Base-by-base conservation (phyloP, 2,329 filamentous ascomycete species). In the Fusarium proliferatum region DNA sequence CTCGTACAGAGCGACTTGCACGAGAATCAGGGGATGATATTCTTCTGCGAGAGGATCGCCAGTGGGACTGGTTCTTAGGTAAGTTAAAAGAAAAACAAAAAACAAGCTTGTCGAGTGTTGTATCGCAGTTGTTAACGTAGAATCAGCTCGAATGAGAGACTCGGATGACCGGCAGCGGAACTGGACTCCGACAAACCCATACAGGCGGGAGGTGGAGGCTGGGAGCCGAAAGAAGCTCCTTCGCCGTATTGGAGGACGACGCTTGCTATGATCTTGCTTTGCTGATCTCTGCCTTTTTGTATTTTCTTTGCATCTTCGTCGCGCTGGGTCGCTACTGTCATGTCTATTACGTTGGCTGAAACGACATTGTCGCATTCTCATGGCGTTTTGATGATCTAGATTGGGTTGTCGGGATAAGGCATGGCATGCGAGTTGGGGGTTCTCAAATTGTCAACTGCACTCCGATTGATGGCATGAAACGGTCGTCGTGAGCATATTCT, bases 21-120 rank as follows among this genome's bases (percentile, higher is more conserved):
- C 83, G 87, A 59, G 88, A 91, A 81, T 85, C 84, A 43, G 85
- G 85, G 2, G 87, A 88, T 33, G 88, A 89, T 65, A 81, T 89
- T 46, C 81, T 92, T 61, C 80, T 87, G 48, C 82, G 85, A 38
- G 89, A 91, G 81, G 88, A 91, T 73, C 82, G 84, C 67, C 84
- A 88, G 53, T 91, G 89, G 89, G 89, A 91, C 78, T 88, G 86
- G 84, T 87, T 90, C 69, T 79, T 91, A 21, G 84, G 89, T 89
- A 79, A 81, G 87, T 84, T 64, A 16, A 21, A 19, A 19, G 43
- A 43, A 21, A 28, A 23, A 21, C 30, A 30, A 30, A 30, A 30
- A 48, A 45, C 46, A 28, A 26, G 34, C 30, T 41, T 23, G 16
- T 21, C 41, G 30, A 71, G 64, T 19, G n/a, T 21, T 16, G n/a